phyloP scores from a whole-genome alignment of 2,329 filamentous ascomycete species.

The Cordyceps militaris region DNA sequence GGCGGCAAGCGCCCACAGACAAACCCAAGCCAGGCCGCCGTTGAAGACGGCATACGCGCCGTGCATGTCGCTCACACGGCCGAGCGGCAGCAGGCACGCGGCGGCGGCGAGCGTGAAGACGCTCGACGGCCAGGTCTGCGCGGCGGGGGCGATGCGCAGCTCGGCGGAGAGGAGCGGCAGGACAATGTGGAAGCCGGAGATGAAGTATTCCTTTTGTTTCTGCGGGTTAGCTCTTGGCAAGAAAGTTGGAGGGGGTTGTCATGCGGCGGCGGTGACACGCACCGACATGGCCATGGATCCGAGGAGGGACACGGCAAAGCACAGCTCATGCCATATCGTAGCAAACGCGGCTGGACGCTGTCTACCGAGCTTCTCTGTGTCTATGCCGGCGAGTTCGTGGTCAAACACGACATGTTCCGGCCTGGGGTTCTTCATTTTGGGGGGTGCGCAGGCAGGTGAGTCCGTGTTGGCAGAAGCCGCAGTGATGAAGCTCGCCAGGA shows the following conservation, averaged over 20 bases:
- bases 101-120: conserved; percentile 50
- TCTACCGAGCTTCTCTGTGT: conserved; percentile 41
- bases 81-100: conserved; percentile 53
- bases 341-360: conserved; percentile 49
- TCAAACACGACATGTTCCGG: background rate
- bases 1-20: conserved; percentile 56
- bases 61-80: conserved; percentile 51
- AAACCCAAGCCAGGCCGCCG: conserved; percentile 51
- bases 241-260: background rate
- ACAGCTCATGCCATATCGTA: conserved; percentile 44
- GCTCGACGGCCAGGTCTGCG: conserved; percentile 56
- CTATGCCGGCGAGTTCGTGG: background rate
- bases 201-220: conserved; percentile 55
- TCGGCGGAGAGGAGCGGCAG: conserved; percentile 56
- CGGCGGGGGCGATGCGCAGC: conserved; percentile 55
- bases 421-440: background rate
- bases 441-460: background rate
- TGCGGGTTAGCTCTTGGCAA: background rate
- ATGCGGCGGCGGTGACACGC: conserved; percentile 28
- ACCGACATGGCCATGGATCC: conserved; percentile 53
- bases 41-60: conserved; percentile 53
- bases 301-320: conserved; percentile 52
- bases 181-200: conserved; percentile 67
- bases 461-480: background rate
- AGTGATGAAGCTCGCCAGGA: too few relatives aligned